A percentile compares a stretch with the other conserved stretches of the same genome.
phyloP scores from a whole-genome alignment of 176 grass and related monocot genomes.

The barley (Hordeum vulgare) region DNA sequence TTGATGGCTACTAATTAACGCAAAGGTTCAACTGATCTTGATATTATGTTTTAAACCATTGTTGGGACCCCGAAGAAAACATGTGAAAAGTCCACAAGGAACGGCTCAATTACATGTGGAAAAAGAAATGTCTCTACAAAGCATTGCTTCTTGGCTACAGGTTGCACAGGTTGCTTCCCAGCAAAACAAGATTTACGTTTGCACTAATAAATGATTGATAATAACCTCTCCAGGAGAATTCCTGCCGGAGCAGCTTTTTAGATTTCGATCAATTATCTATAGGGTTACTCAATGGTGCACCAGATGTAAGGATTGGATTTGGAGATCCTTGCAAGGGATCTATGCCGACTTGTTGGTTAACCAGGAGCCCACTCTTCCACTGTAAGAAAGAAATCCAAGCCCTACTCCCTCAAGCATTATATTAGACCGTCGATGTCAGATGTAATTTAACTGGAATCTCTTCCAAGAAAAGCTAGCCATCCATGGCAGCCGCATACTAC shows the following conservation, averaged over 20 bases:
- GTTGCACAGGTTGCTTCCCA: neutral
- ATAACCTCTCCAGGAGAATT: neutral
- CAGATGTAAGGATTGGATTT: slow-evolving; percentile 16
- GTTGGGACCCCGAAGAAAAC: neutral
- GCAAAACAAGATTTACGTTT: neutral
- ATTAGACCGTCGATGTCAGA: neutral
- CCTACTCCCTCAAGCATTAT: neutral
- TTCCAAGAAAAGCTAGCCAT: slow-evolving; percentile 19
- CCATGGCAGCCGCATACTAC: neutral
- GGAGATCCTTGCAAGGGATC: slow-evolving; percentile 40
- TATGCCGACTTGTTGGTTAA: neutral
- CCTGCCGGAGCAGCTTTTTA: neutral
- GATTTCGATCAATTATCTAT: neutral
- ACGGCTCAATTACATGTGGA: neutral
- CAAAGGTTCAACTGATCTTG: no score
- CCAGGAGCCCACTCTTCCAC: slow-evolving; percentile 29
- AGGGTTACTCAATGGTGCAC: slow-evolving; percentile 20
- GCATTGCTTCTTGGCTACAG: neutral
- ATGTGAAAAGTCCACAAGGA: neutral
- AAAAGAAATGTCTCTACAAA: no score
- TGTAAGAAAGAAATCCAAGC: slow-evolving; percentile 27
- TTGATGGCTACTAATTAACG: no score
- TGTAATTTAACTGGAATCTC: neutral
- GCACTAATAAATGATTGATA: neutral
- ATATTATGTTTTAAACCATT: neutral